Percentiles rank a stretch among this genome's conserved stretches.
These are phyloP conservation scores for Diplodia mutila DNA, from an alignment of 2,329 filamentous ascomycete genomes.

Conservation along the genomic window DNA sequence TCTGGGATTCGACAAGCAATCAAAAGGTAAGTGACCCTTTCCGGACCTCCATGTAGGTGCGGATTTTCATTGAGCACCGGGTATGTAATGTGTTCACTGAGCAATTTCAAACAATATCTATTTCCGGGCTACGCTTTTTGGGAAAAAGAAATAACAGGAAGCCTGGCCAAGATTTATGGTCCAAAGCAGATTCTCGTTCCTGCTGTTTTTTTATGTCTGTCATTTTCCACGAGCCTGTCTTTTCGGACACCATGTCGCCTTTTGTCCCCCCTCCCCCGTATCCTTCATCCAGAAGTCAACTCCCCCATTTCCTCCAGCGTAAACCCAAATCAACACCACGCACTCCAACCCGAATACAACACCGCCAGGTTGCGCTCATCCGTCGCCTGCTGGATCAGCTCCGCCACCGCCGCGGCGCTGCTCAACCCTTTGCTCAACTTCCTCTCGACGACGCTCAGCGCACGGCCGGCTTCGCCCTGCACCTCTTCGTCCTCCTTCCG, in stretches of 20 bases:
- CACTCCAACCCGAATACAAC: conserved; percentile 57
- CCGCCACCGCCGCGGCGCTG: conserved; percentile 93
- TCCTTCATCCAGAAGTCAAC: neutral
- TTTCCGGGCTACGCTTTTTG: too few species aligned
- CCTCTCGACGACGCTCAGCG: conserved; percentile 90
- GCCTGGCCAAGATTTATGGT: too few species aligned
- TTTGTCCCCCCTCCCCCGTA: neutral
- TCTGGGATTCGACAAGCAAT: too few species aligned
- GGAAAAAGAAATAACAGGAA: too few species aligned
- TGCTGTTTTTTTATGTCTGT: too few species aligned
- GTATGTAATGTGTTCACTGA: too few species aligned
- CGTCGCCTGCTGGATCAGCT: conserved; percentile 92
- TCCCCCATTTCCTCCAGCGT: neutral
- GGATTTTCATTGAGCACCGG: too few species aligned
- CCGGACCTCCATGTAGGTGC: too few species aligned
- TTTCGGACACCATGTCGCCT: neutral
- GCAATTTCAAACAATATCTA: too few species aligned
- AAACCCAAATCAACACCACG: conserved; percentile 13
- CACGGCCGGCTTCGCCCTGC: conserved; percentile 83
- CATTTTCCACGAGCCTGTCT: too few species aligned
- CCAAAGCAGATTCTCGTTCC: too few species aligned
- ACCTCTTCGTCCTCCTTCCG: conserved; percentile 53
- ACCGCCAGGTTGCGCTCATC: conserved; percentile 92
- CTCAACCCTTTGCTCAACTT: conserved; percentile 94
- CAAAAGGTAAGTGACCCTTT: too few species aligned